Conservation (phyloP, 1,284 basidiomycete genomes). For the Cutaneotrichosporon cavernicola region DNA sequence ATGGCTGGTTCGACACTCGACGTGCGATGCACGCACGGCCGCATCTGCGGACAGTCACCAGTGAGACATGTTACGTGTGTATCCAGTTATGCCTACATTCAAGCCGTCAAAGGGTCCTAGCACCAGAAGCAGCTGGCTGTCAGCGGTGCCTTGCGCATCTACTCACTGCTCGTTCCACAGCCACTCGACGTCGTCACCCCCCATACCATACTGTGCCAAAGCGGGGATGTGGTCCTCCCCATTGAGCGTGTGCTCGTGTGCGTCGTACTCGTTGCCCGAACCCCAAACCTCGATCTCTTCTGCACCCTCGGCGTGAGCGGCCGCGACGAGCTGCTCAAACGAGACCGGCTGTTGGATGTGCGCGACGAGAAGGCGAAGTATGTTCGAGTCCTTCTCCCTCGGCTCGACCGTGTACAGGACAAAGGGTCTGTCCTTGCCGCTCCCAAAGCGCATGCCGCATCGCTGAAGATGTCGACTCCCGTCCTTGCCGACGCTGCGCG, state of each 20-base stretch:
- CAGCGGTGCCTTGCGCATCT: neutral
- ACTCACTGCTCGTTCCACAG: slow-evolving; percentile 18
- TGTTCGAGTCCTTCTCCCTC: neutral
- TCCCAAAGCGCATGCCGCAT: slow-evolving; percentile 6
- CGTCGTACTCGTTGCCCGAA: slow-evolving; percentile 9
- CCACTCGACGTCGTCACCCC: slow-evolving; percentile 17
- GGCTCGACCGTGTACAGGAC: slow-evolving; percentile 13
- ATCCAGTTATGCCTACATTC: slow-evolving; percentile 2
- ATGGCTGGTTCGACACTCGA: neutral
- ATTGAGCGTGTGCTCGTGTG: slow-evolving; percentile 1
- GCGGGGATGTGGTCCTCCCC: slow-evolving; percentile 5
- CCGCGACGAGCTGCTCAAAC: slow-evolving; percentile 12
- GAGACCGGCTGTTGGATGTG: slow-evolving; percentile 8
- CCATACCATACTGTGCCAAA: slow-evolving; percentile 15
- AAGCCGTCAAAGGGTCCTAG: neutral
- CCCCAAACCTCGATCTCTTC: slow-evolving; percentile 23
- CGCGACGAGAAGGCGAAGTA: neutral
- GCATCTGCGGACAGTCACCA: neutral
- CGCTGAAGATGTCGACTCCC: neutral
- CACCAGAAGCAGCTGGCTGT: slow-evolving; percentile 13
- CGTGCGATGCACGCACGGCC: neutral
- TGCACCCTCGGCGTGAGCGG: slow-evolving; percentile 11
- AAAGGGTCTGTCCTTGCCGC: neutral
- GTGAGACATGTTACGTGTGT: neutral
- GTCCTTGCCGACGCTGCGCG: slow-evolving; percentile 1